Evolutionary conservation across 1,139 yeast genomes (phyloP).

Genomic region (Saccharomyces hybrid): DNA sequence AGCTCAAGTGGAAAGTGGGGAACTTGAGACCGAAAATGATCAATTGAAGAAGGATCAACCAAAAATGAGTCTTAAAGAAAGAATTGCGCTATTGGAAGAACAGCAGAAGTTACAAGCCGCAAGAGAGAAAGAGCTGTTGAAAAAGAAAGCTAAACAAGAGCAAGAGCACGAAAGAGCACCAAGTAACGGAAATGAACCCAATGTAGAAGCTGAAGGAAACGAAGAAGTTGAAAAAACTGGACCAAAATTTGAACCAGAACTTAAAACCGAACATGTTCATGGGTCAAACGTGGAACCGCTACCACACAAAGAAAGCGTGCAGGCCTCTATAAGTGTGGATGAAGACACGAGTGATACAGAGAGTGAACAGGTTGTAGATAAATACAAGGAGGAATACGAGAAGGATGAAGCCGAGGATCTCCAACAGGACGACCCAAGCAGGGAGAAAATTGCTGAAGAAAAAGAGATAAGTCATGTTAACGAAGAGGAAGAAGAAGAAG

Average conservation of each 20-base stretch:
- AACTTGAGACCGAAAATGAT: slow-evolving; percentile 18
- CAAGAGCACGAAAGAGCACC: slow-evolving; percentile 35
- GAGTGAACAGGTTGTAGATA: not conserved
- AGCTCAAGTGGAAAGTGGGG: slow-evolving; percentile 14
- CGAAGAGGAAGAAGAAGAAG: slow-evolving; percentile 5
- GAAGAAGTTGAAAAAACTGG: not conserved
- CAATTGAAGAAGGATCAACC: slow-evolving; percentile 47
- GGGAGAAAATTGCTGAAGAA: slow-evolving; percentile 15
- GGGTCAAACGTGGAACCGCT: not conserved
- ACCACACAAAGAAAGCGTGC: not conserved
- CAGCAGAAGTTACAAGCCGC: slow-evolving; percentile 79
- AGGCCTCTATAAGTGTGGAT: not conserved
- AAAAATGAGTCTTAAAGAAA: slow-evolving; percentile 73
- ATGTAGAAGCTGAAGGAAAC: slow-evolving; percentile 16
- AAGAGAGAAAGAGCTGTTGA: slow-evolving; percentile 55
- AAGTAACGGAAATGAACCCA: slow-evolving; percentile 17
- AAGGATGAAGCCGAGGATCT: slow-evolving; percentile 3
- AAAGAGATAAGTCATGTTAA: slow-evolving; percentile 6
- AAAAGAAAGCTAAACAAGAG: slow-evolving; percentile 51
- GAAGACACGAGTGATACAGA: not conserved
- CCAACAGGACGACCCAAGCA: not conserved
- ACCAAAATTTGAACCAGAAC: not conserved
- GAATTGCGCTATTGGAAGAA: slow-evolving; percentile 77
- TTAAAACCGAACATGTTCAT: not conserved
- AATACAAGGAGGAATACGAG: slow-evolving; percentile 9